phyloP scores from a whole-genome alignment of 345 rosid genomes.

The Eutrema yunnanense region DNA sequence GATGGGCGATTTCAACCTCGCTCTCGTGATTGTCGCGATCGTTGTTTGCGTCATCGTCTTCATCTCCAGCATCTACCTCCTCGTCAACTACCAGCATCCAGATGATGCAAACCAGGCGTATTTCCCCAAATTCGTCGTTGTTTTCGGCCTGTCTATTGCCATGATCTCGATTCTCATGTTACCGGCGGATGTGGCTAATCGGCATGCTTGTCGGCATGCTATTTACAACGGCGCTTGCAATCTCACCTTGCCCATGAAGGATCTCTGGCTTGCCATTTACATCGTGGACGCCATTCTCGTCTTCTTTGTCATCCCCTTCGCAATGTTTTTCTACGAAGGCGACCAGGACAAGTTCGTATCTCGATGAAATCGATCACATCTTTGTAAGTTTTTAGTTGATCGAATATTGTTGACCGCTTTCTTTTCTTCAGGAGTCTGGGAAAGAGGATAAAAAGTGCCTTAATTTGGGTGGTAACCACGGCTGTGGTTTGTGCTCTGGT shows the following conservation, averaged over 20 bases:
- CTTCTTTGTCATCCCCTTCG: conserved; percentile 92
- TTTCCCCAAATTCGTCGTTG: conserved; percentile 95
- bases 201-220: conserved; percentile 93
- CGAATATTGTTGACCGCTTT: neutral
- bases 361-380: conserved; percentile 9
- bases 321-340: conserved; percentile 99
- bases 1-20: conserved; percentile 99
- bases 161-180: conserved; percentile 92
- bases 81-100: conserved; percentile 97
- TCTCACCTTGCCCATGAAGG: conserved; percentile 97
- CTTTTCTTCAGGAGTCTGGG: conserved; percentile 58
- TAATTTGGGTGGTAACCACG: conserved; percentile 75
- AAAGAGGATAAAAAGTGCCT: conserved; percentile 83
- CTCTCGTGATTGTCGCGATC: conserved; percentile 92
- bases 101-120: conserved; percentile 98
- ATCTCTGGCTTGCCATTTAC: conserved; percentile 90
- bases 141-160: conserved; percentile 81
- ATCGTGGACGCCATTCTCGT: conserved; percentile 84
- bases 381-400: neutral
- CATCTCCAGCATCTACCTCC: conserved; percentile 87
- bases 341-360: conserved; percentile 93
- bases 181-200: conserved; percentile 98
- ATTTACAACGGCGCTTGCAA: conserved; percentile 93
- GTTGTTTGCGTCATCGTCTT: conserved; percentile 84
- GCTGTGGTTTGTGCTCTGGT: conserved; percentile 78